These are phyloP conservation scores for Symbiodinium natans DNA, from an alignment of 73 alveolate species.

Conservation along the genomic window DNA sequence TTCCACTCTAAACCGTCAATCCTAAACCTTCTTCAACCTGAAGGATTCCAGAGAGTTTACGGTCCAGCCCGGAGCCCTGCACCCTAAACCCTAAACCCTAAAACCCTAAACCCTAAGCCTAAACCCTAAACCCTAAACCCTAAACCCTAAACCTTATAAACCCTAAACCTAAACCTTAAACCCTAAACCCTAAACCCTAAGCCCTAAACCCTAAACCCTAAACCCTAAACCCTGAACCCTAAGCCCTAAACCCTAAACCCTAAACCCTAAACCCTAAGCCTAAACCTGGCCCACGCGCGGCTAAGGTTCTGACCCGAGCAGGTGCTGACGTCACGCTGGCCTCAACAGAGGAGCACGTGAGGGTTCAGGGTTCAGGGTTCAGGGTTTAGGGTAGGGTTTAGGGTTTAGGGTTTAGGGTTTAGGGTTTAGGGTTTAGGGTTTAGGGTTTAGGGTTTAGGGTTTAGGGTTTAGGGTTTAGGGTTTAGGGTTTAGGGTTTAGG, in stretches of 20 bases:
- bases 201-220: too few species aligned
- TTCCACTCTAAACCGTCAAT: too few species aligned
- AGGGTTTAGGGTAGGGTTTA: background rate
- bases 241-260: background rate
- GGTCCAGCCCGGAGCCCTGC: too few species aligned
- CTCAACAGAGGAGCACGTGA: background rate
- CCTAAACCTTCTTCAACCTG: background rate
- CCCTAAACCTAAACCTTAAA: too few species aligned
- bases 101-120: too few species aligned
- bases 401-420: background rate
- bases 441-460: background rate
- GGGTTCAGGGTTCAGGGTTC: background rate
- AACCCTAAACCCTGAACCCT: background rate
- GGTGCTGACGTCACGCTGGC: conserved; percentile 72
- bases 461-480: background rate
- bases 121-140: too few species aligned
- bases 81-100: too few species aligned
- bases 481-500: background rate
- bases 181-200: too few species aligned
- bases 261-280: background rate
- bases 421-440: background rate
- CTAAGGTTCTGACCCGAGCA: conserved; percentile 43
- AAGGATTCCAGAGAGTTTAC: background rate
- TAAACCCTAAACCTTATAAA: too few species aligned
- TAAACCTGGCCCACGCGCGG: background rate